Percentiles rank a stretch among this genome's conserved stretches.
phyloP scores from a whole-genome alignment of 805 yeast genomes.

The Ascoidea asiatica region DNA sequence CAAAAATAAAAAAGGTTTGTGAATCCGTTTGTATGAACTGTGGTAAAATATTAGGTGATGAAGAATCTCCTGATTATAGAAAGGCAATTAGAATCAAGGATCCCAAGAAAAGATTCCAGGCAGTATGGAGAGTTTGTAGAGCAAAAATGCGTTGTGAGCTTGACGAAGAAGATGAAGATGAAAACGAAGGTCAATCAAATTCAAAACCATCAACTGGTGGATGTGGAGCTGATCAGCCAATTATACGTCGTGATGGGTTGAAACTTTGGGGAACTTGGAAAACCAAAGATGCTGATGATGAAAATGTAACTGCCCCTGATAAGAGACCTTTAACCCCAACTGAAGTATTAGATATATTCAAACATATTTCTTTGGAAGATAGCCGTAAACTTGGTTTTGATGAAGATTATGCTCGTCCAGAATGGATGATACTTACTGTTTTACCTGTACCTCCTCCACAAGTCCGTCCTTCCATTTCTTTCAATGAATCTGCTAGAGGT shows the following conservation, averaged over 20 bases:
- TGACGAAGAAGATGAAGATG: constrained; percentile 48
- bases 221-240: constrained; percentile 95
- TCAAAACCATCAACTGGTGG: constrained; percentile 79
- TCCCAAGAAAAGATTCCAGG: constrained; percentile 91
- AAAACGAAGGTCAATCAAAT: constrained; percentile 21
- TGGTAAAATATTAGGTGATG: constrained; percentile 87
- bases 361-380: constrained; percentile 80
- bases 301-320: constrained; percentile 72
- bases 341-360: constrained; percentile 83
- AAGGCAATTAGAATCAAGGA: constrained; percentile 82
- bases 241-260: constrained; percentile 89
- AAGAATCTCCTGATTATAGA: constrained; percentile 53
- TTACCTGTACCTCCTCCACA: constrained; percentile 99
- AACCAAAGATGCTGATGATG: constrained; percentile 63
- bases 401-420: constrained; percentile 96
- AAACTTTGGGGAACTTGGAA: constrained; percentile 99
- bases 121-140: constrained; percentile 89
- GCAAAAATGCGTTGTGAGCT: constrained; percentile 94
- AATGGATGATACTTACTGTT: constrained; percentile 96
- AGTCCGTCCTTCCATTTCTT: constrained; percentile 96
- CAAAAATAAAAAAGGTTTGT: constrained; percentile 87
- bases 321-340: constrained; percentile 77
- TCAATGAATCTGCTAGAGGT: constrained; percentile 95
- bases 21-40: constrained; percentile 98
- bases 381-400: constrained; percentile 75